Percentiles rank a stretch among this genome's conserved stretches.
Conservation (phyloP, 768 basidiomycete genomes). For the Hortiboletus flavorubellus region DNA sequence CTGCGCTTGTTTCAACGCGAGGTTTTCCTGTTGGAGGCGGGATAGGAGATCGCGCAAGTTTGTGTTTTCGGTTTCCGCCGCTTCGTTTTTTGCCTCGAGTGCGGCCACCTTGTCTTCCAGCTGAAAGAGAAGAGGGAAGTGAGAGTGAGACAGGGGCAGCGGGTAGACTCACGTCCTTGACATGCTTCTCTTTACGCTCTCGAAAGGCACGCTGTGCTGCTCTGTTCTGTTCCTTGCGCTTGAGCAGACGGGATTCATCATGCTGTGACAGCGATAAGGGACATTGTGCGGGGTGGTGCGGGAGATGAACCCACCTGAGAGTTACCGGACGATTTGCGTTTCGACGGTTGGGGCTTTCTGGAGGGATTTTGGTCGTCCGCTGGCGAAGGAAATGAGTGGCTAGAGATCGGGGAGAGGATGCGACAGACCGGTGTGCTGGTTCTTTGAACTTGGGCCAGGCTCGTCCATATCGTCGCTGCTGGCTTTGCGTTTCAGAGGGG, state of each 20-base stretch:
- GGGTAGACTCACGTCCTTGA: slow-evolving; percentile 76
- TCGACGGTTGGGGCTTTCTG: slow-evolving; percentile 25
- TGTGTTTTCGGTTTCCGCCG: slow-evolving; percentile 73
- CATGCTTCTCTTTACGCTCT: slow-evolving; percentile 95
- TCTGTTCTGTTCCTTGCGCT: slow-evolving; percentile 96
- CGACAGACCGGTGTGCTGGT: slow-evolving; percentile 56
- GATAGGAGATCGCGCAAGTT: slow-evolving; percentile 83
- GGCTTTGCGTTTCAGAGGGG: slow-evolving; percentile 73
- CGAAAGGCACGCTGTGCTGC: slow-evolving; percentile 97
- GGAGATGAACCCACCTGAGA: slow-evolving; percentile 29
- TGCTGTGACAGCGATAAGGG: slow-evolving; percentile 28
- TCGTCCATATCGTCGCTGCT: slow-evolving; percentile 53
- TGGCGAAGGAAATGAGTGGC: slow-evolving; percentile 1
- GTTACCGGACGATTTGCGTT: slow-evolving; percentile 42
- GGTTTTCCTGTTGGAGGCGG: slow-evolving; percentile 84
- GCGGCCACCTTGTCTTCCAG: slow-evolving; percentile 89
- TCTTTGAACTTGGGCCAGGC: slow-evolving; percentile 66
- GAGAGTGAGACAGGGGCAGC: slow-evolving; percentile 11
- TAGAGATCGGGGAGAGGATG: neutral
- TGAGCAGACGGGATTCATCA: slow-evolving; percentile 73
- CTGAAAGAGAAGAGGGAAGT: slow-evolving; percentile 36
- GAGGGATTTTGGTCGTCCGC: slow-evolving; percentile 23
- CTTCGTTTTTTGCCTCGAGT: slow-evolving; percentile 79
- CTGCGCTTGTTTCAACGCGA: slow-evolving; percentile 70
- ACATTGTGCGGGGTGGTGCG: neutral